phyloP scores from a whole-genome alignment of 306 rosid genomes.

The Begonia masoniana region DNA sequence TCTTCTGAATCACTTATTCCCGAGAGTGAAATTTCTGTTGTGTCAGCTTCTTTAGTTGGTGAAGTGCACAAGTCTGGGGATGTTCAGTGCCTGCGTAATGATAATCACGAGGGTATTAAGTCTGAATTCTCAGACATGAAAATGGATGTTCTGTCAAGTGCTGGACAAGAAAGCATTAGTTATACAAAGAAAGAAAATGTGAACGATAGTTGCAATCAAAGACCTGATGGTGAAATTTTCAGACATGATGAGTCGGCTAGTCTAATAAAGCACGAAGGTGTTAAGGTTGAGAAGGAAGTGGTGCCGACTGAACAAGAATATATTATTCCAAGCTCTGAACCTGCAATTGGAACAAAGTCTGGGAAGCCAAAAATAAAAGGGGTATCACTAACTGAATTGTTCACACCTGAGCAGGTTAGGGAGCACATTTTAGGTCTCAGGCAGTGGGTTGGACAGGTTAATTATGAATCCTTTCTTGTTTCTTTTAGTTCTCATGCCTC shows the following conservation, averaged over 20 bases:
- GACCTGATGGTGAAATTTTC: conserved; percentile 31
- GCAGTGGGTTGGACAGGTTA: conserved; percentile 97
- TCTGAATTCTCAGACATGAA: conserved; percentile 51
- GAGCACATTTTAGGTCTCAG: conserved; percentile 78
- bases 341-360: conserved; percentile 62
- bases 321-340: conserved; percentile 37
- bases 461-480: too few species aligned
- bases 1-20: conserved; percentile 38
- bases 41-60: conserved; percentile 28
- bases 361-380: conserved; percentile 97
- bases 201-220: conserved; percentile 26
- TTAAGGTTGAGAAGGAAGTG: conserved; percentile 55
- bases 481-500: too few species aligned
- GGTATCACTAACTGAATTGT: conserved; percentile 81
- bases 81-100: conserved; percentile 23
- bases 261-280: conserved; percentile 42
- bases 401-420: conserved; percentile 91
- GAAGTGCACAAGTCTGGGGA: conserved; percentile 41
- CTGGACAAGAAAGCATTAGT: conserved; percentile 26
- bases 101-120: conserved; percentile 35
- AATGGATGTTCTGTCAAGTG: conserved; percentile 33
- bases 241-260: conserved; percentile 32
- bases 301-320: conserved; percentile 52
- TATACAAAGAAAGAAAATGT: conserved; percentile 39
- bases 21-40: conserved; percentile 35